These are phyloP conservation scores for Chaetomiaceae sp. DNA, from an alignment of 2,329 filamentous ascomycete genomes.

Conservation along the genomic window DNA sequence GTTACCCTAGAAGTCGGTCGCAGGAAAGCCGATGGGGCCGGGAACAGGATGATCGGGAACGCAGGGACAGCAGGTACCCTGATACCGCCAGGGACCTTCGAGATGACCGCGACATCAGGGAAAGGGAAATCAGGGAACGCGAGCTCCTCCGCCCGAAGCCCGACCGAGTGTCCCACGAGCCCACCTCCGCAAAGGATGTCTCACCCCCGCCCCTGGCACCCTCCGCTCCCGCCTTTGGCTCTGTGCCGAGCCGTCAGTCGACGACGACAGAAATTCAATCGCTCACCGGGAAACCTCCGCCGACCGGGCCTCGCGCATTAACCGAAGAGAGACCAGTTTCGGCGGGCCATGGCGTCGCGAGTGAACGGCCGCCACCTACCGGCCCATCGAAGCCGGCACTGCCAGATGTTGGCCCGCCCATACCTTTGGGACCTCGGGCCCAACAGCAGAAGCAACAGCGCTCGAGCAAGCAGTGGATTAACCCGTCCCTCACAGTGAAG, in stretches of 20 bases:
- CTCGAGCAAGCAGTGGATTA: conserved; percentile 58
- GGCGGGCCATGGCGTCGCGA: conserved; percentile 36
- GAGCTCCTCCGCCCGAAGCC: conserved; percentile 47
- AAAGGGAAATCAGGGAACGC: conserved; percentile 31
- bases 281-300: conserved; percentile 44
- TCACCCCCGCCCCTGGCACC: conserved; percentile 56
- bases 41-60: conserved; percentile 42
- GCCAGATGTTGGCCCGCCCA: conserved; percentile 42
- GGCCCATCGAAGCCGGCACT: conserved; percentile 43
- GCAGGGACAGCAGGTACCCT: conserved; percentile 35
- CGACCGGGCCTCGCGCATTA: conserved; percentile 50
- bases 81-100: conserved; percentile 37
- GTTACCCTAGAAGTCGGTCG: conserved; percentile 62
- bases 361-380: conserved; percentile 37
- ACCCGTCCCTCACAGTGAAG: conserved; percentile 44
- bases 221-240: conserved; percentile 55
- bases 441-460: conserved; percentile 46
- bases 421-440: conserved; percentile 51
- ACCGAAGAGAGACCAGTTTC: conserved; percentile 46
- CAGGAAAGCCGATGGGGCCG: conserved; percentile 58
- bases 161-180: conserved; percentile 49
- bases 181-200: conserved; percentile 45
- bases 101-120: conserved; percentile 49
- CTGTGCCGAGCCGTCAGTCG: conserved; percentile 46
- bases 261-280: conserved; percentile 35